Percentiles rank a stretch among this genome's conserved stretches.
These are phyloP conservation scores for Dicorynia guianensis DNA, from an alignment of 306 rosid genomes.

Conservation along the genomic window DNA sequence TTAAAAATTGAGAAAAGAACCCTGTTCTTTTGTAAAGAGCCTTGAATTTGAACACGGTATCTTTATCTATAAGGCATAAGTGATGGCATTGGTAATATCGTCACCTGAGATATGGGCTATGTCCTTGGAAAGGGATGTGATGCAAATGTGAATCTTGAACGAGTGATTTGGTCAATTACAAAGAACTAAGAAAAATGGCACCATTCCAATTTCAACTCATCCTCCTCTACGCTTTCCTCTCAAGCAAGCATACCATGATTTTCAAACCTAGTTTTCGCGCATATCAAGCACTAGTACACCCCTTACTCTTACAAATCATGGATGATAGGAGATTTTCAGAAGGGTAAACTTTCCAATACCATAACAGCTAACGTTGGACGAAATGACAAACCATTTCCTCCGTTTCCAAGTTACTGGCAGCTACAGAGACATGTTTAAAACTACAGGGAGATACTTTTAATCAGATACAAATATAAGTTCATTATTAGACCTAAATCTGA, in stretches of 20 bases:
- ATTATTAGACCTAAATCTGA: background rate
- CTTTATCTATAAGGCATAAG: no score
- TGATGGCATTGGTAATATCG: no score
- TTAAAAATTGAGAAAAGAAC: no score
- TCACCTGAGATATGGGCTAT: no score
- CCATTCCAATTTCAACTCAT: background rate
- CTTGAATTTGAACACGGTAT: no score
- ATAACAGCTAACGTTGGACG: background rate
- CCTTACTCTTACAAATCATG: background rate
- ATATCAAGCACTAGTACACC: no score
- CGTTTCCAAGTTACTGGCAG: constrained; percentile 6
- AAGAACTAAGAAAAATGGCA: background rate
- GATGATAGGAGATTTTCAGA: background rate
- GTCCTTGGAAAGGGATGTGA: no score
- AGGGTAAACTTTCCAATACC: constrained; percentile 18
- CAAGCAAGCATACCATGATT: background rate
- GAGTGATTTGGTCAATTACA: no score
- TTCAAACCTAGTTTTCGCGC: background rate
- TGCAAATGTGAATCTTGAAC: no score
- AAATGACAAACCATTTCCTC: constrained; percentile 12
- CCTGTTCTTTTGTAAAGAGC: no score
- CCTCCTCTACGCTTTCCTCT: background rate
- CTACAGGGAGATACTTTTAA: constrained; percentile 28
- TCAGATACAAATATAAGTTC: constrained; percentile 14
- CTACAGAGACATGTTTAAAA: constrained; percentile 19